phyloP scores from a whole-genome alignment of 2,329 filamentous ascomycete species.

The Passalora sequoiae region DNA sequence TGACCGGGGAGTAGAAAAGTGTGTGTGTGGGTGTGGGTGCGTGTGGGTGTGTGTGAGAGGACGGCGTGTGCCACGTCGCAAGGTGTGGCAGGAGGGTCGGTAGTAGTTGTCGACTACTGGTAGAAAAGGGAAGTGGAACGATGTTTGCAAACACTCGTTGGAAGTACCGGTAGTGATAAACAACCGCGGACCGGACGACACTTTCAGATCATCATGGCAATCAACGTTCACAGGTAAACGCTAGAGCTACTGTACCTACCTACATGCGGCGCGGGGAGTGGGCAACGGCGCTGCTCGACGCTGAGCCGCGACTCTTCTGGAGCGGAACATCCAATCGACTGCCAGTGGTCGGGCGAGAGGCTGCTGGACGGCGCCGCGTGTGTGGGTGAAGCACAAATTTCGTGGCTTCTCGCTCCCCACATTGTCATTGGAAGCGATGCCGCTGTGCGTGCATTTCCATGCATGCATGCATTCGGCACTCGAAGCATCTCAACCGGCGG shows the following conservation, averaged over 20 bases:
- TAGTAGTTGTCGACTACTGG: neutral
- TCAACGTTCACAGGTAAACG: conserved; percentile 1
- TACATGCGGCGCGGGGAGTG: neutral
- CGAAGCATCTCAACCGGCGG: neutral
- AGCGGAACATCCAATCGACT: neutral
- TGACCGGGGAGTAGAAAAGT: neutral
- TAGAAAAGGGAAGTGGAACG: neutral
- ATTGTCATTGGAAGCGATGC: conserved; percentile 4
- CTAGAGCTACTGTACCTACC: neutral
- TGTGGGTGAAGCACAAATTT: conserved; percentile 8
- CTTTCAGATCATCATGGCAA: neutral
- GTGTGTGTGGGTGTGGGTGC: no score
- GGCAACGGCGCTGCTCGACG: neutral
- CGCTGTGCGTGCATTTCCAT: conserved; percentile 7
- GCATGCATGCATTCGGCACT: no score
- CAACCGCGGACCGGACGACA: no score
- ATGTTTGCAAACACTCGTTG: neutral
- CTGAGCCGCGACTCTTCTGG: conserved; percentile 2
- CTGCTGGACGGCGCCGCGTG: conserved; percentile 5
- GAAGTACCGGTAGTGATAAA: no score
- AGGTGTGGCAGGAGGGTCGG: neutral
- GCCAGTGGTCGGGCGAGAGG: conserved; percentile 1
- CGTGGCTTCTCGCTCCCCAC: conserved; percentile 8
- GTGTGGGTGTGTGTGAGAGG: no score
- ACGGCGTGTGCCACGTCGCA: neutral